Base-by-base conservation (phyloP, 805 yeast genomes). In the Metschnikowia anglica region DNA sequence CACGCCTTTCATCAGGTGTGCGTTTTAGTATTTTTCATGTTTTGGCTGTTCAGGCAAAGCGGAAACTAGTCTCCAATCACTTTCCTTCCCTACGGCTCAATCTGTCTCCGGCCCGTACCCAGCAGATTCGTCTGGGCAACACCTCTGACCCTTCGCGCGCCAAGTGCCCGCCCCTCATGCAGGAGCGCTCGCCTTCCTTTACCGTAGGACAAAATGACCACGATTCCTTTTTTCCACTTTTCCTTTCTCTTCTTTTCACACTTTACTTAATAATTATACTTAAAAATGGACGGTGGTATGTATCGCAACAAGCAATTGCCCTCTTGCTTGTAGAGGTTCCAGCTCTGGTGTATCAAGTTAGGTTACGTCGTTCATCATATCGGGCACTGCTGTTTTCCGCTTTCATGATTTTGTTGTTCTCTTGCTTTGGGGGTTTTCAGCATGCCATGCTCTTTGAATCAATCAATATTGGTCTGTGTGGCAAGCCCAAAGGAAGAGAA, bases 261-360 rank as follows among this genome's bases (percentile, higher is more conserved):
- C 41, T 39, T 41, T 39, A 52, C 33, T 51, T 49, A 51, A 49
- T 47, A 44, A 54, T 34, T 47, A 40, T 46, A 40, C 23, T 28
- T 58, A 68, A 74, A 65, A 59, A 76, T 76, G 81, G 81, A 76
- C 75, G 79, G 79, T 66, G 79, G 80, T 76, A 76, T 66, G 80
- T 76, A 65, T 20, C 24, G 12, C 23, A 8, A 8, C 19, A 28
- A 16, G 20, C 31, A 16, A 23, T 19, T 16, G 21, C 34, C 15
- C 35, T 36, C 29, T 18, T 27, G 32, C 26, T 25, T 10, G 12
- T 25, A 4, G 28, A 25, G 13, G 10, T 25, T 25, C 20, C 25
- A 16, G 31, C 26, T 12, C 20, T 3, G 12, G 5, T 5, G n/a
- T 10, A 11, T 25, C 12, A 25, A 13, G n/a, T 10, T 11, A 25